Percentiles rank a stretch among this genome's conserved stretches.
These are phyloP conservation scores for Carallia brachiata DNA, from an alignment of 345 rosid species.

Conservation along the genomic window DNA sequence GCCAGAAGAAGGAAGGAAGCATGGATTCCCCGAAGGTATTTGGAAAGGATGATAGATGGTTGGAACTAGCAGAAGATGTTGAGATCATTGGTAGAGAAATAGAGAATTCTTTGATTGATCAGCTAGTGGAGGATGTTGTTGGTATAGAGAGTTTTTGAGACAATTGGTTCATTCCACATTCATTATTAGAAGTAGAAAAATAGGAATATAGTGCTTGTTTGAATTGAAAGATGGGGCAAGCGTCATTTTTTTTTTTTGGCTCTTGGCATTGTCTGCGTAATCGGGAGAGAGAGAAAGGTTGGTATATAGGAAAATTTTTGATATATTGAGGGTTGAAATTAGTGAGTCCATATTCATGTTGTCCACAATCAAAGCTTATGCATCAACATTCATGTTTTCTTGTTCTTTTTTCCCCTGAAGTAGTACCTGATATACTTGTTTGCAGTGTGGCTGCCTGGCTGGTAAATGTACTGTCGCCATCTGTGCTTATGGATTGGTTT, in stretches of 20 bases:
- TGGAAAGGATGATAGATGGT: slow-evolving; percentile 55
- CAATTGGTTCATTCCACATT: background rate
- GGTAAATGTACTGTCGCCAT: too few species aligned
- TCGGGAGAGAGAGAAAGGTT: too few species aligned
- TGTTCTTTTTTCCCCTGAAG: too few species aligned
- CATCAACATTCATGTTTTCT: too few species aligned
- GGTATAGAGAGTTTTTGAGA: slow-evolving; percentile 35
- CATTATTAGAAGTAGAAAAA: background rate
- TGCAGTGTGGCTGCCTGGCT: too few species aligned
- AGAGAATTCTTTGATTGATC: slow-evolving; percentile 65
- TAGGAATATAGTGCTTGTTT: background rate
- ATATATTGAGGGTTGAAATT: slow-evolving; percentile 17
- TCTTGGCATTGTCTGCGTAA: background rate
- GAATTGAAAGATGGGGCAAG: too few species aligned
- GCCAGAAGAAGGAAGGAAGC: slow-evolving; percentile 44
- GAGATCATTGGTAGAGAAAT: slow-evolving; percentile 60
- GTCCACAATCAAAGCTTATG: background rate
- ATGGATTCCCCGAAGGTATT: slow-evolving; percentile 33
- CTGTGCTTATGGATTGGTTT: too few species aligned
- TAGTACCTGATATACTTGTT: too few species aligned
- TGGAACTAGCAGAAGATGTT: slow-evolving; percentile 52
- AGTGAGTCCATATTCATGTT: slow-evolving; percentile 4
- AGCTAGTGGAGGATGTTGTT: slow-evolving; percentile 55
- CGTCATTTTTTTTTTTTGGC: background rate
- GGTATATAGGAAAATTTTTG: slow-evolving; percentile 19